These are phyloP conservation scores for Mrakia hoshinonis DNA, from an alignment of 768 basidiomycete genomes.

Conservation along the genomic window DNA sequence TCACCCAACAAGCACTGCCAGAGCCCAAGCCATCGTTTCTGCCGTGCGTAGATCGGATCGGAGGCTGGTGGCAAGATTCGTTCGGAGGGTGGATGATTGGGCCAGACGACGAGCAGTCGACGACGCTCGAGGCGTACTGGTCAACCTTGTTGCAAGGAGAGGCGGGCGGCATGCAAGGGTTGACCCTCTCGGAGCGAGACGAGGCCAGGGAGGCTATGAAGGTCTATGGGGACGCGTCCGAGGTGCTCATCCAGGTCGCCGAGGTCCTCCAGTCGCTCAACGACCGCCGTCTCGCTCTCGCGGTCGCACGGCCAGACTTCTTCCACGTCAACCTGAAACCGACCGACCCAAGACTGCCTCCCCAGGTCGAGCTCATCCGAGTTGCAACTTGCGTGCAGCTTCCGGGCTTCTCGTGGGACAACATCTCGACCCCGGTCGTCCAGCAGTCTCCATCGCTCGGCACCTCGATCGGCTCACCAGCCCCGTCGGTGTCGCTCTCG, in stretches of 20 bases:
- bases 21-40: neutral
- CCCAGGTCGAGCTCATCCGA: slow-evolving; percentile 14
- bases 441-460: neutral
- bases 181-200: neutral
- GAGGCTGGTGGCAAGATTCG: slow-evolving; percentile 16
- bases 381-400: neutral
- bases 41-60: slow-evolving; percentile 18
- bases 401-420: neutral
- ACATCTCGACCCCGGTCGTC: neutral
- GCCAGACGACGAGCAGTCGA: neutral
- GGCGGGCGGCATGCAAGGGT: neutral
- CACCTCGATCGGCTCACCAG: neutral
- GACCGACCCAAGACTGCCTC: neutral
- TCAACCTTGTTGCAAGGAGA: neutral
- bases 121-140: slow-evolving; percentile 19
- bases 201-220: neutral
- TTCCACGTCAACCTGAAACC: slow-evolving; percentile 22
- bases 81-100: slow-evolving; percentile 10
- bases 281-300: slow-evolving; percentile 8
- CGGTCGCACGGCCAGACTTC: neutral
- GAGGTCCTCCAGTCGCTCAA: slow-evolving; percentile 10
- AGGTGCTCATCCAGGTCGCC: slow-evolving; percentile 16
- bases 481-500: neutral
- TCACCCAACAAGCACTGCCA: neutral
- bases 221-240: neutral